Evolutionary conservation across 1,139 yeast genomes (phyloP).

Genomic region (Lodderomyces elongisporus): DNA sequence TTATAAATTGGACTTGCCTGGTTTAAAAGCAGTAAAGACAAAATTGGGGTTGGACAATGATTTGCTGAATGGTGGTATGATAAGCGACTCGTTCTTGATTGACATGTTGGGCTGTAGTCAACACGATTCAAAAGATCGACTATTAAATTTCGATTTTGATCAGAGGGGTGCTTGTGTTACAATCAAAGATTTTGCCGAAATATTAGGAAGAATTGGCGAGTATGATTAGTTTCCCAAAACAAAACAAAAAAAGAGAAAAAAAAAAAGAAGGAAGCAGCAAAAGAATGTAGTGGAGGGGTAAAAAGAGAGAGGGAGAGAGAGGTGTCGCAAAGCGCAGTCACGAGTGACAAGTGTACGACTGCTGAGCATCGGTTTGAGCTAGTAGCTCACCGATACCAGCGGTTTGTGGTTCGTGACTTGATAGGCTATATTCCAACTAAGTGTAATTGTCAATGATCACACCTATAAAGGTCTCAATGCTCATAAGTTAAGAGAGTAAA

Average conservation of each 20-base stretch:
- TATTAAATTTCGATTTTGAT: constrained; percentile 27
- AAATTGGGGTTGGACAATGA: constrained; percentile 26
- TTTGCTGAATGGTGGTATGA: constrained; percentile 13
- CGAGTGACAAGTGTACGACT: too few relatives aligned
- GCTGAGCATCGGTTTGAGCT: too few relatives aligned
- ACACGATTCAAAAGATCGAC: constrained; percentile 25
- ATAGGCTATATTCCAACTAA: too few relatives aligned
- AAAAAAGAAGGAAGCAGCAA: neutral
- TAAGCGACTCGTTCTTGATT: constrained; percentile 33
- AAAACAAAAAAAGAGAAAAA: too few relatives aligned
- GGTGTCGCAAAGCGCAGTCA: too few relatives aligned
- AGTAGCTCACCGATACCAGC: too few relatives aligned
- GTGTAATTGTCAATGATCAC: too few relatives aligned
- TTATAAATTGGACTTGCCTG: constrained; percentile 27
- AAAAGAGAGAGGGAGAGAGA: too few relatives aligned
- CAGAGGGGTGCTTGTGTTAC: constrained; percentile 26
- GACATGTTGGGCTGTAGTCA: constrained; percentile 42
- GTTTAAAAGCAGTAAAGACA: constrained; percentile 28
- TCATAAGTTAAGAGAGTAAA: too few relatives aligned
- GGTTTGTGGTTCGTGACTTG: too few relatives aligned
- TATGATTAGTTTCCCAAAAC: constrained; percentile 11
- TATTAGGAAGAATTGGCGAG: constrained; percentile 40
- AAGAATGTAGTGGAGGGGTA: neutral
- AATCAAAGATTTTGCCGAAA: constrained; percentile 42
- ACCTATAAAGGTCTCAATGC: too few relatives aligned